Evolutionary conservation across 352 stramenopile genomes (phyloP).

Genomic region (Phytophthora quininea): DNA sequence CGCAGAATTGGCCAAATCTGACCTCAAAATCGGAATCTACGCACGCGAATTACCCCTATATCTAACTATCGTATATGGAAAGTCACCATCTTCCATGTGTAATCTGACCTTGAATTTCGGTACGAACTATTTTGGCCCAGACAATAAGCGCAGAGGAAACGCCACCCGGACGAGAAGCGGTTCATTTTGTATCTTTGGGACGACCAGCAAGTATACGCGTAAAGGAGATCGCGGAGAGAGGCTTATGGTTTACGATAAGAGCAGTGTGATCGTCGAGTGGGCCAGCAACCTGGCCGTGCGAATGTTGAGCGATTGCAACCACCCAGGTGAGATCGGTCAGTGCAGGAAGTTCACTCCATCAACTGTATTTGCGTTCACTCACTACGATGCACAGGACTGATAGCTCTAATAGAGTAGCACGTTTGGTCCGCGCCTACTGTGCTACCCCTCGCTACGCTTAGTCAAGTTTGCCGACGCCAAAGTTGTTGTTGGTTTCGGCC

Average conservation of each 20-base stretch:
- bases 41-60: no score
- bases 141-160: background rate
- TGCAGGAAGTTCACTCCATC: no score
- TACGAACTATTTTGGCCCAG: no score
- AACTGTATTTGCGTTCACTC: no score
- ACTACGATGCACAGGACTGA: no score
- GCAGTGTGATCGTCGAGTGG: background rate
- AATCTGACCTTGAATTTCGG: no score
- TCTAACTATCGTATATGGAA: no score
- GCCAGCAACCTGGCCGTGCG: background rate
- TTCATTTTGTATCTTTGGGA: conserved; percentile 15
- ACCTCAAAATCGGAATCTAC: no score
- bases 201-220: background rate
- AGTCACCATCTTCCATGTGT: no score
- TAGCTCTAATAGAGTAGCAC: no score
- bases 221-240: background rate
- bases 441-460: conserved; percentile 2
- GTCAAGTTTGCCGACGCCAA: conserved; percentile 23
- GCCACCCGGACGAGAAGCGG: background rate
- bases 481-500: conserved; percentile 22
- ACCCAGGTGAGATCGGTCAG: no score
- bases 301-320: background rate
- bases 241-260: background rate
- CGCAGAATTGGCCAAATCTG: no score
- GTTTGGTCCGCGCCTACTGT: background rate